Conservation (phyloP, 1,284 basidiomycete genomes). For the Cryptococcus deneoformans region DNA sequence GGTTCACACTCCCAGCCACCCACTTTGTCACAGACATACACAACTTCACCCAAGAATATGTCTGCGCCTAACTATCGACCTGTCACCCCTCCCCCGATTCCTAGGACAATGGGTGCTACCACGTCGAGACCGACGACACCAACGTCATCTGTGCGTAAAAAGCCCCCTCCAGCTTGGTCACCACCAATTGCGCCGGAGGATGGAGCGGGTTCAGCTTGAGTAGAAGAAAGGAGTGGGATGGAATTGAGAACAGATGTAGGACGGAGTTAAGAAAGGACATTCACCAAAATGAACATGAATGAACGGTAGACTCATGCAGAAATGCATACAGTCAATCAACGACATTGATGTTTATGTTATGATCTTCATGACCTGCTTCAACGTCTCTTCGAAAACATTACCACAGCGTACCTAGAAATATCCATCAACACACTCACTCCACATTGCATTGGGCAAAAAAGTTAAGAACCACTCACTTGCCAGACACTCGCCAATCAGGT, state of each 20-base stretch:
- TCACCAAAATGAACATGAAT: no score
- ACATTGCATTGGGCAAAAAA: neutral
- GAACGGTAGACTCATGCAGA: no score
- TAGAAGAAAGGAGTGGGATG: no score
- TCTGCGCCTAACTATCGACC: neutral
- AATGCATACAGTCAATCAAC: no score
- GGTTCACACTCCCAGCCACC: neutral
- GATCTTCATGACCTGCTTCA: neutral
- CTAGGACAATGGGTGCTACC: neutral
- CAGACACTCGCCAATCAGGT: conserved; percentile 44
- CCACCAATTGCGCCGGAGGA: neutral
- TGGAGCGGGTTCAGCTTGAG: no score
- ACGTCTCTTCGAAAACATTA: conserved; percentile 29
- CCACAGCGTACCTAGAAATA: conserved; percentile 23
- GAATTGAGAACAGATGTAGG: neutral
- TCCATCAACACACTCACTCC: neutral
- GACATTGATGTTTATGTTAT: no score
- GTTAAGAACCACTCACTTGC: conserved; percentile 35
- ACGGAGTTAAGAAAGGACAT: no score
- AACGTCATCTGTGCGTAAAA: neutral
- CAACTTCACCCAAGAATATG: neutral
- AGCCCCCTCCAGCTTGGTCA: neutral
- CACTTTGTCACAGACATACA: neutral
- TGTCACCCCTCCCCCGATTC: neutral
- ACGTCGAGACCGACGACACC: neutral